Base-by-base conservation (phyloP, 805 yeast genomes). In the Yarrowia porcina region DNA sequence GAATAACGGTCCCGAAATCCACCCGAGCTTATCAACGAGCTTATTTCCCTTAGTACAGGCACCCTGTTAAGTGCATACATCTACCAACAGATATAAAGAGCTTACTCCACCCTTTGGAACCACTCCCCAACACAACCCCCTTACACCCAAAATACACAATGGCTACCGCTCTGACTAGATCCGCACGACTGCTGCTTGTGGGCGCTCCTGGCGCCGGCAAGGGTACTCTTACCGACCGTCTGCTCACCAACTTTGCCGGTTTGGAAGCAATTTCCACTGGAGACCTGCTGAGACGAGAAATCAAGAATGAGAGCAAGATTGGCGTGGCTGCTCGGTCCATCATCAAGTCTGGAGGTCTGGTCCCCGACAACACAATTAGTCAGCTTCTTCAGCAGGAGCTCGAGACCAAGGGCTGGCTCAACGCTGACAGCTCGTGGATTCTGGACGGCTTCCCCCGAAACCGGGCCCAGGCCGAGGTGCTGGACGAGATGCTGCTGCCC, bases 151-250 rank as follows among this genome's bases (percentile, higher is more conserved):
- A 18, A 18, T 20, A 36, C 41, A 54, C 47, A 56, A 27, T 28
- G 33, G 28, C 49, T 28, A 44, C 54, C 8, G 33, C 63, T 13
- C 54, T 59, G n/a, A 33, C 44, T n/a, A 32, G 67, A 39, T 70
- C 72, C 11, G 39, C 69, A n/a, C 62, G 97, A 68, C 74, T 90
- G 38, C 78, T 92, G 27, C 77, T 92, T 9, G 76, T 93, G 25
- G 97, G 97, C 3, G 96, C 97, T 0, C 98, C 98, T 0, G 98
- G 98, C 0, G 82, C 97, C 0, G 98, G 98, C 0, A 92, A 92
- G 72, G 97, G 97, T 1, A 92, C 98, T 0, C 89, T 88, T 67
- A 88, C 97, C 0, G 75, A 87, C 2, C 79, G 85, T 64, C 76
- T 92, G 4, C 72, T 87, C 64, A 80, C 82, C 59, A 74, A 76